Base-by-base conservation (phyloP, 2,329 filamentous ascomycete species). In the Lachnellula cervina region DNA sequence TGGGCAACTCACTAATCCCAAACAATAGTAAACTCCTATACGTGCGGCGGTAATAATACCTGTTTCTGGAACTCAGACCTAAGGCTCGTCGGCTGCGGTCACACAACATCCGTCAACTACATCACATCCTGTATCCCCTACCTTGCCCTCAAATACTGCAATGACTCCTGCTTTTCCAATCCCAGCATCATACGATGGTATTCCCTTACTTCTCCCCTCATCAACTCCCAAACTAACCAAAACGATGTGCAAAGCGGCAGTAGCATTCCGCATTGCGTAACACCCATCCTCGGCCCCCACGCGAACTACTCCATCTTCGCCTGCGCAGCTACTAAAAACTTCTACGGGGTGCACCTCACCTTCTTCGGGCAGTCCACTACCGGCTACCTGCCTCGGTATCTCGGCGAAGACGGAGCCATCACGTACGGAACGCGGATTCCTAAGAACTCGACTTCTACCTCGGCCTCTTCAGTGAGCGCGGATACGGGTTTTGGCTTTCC, bases 1-100 rank as follows among this genome's bases (percentile, higher is more conserved):
- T 23, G 28, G 28, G 25, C 32, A n/a, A 17, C 21, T n/a, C 19
- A 13, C 50, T 49, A 52, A 56, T 37, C 13, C 16, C 38, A 28
- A 23, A 28, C 14, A 6, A 44, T 44, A 61, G 55, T 16, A 11
- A 59, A 58, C 23, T 56, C 52, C 6, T 61, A 61, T 23, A 57
- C 55, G 11, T 61, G 59, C 38, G 49, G 40, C 8, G 52, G 52
- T n/a, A 17, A 46, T 7, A 56, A 55, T 6, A 59, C 59, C 13
- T 61, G 57, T 21, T 54, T 61, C 2, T 61, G 59, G 59, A 56
- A 61, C 42, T 58, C 57, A 17, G 19, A 48, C 16, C 52, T 59
- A 2, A 47, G 47, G 23, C 45, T 56, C 13, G 55, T 61, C 9
- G 57, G 59, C 16, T 59, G 57, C n/a, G 59, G 57, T 23, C 44